Evolutionary conservation across 805 yeast species (phyloP).

Genomic region (Lipomyces japonicus): DNA sequence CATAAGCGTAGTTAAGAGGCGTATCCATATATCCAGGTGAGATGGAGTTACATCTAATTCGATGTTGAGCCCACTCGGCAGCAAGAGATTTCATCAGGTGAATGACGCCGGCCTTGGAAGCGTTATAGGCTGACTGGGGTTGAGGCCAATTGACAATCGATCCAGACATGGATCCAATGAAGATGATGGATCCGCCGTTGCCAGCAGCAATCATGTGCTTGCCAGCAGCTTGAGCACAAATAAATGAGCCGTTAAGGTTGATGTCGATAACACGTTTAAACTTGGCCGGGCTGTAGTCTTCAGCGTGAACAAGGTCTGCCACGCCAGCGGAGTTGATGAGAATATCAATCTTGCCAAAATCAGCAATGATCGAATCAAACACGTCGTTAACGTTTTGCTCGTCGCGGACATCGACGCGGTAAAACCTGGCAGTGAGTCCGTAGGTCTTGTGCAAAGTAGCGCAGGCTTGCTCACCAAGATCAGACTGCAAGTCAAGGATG

Average conservation of each 20-base stretch:
- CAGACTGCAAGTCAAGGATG: slow-evolving; percentile 54
- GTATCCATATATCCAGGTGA: slow-evolving; percentile 71
- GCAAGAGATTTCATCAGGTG: slow-evolving; percentile 66
- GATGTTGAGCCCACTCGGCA: slow-evolving; percentile 68
- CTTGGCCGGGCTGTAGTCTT: slow-evolving; percentile 60
- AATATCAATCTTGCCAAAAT: slow-evolving; percentile 54
- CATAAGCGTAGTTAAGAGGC: slow-evolving; percentile 59
- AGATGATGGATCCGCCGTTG: slow-evolving; percentile 54
- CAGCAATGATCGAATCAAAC: slow-evolving; percentile 50
- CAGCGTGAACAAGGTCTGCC: slow-evolving; percentile 66
- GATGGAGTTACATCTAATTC: slow-evolving; percentile 62
- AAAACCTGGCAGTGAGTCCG: slow-evolving; percentile 59
- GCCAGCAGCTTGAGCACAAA: slow-evolving; percentile 64
- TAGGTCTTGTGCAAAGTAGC: slow-evolving; percentile 48
- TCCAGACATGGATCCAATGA: slow-evolving; percentile 70
- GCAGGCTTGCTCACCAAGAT: slow-evolving; percentile 61
- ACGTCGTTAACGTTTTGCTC: slow-evolving; percentile 47
- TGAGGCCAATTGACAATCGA: slow-evolving; percentile 70
- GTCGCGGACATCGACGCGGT: slow-evolving; percentile 62
- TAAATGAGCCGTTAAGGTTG: slow-evolving; percentile 63
- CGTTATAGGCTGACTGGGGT: slow-evolving; percentile 67
- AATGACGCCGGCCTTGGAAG: slow-evolving; percentile 68
- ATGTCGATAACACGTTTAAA: slow-evolving; percentile 63
- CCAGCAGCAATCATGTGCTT: slow-evolving; percentile 59
- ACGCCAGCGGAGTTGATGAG: slow-evolving; percentile 65